Conservation (phyloP, 208 protist species). For the Trypanosoma vivax region DNA sequence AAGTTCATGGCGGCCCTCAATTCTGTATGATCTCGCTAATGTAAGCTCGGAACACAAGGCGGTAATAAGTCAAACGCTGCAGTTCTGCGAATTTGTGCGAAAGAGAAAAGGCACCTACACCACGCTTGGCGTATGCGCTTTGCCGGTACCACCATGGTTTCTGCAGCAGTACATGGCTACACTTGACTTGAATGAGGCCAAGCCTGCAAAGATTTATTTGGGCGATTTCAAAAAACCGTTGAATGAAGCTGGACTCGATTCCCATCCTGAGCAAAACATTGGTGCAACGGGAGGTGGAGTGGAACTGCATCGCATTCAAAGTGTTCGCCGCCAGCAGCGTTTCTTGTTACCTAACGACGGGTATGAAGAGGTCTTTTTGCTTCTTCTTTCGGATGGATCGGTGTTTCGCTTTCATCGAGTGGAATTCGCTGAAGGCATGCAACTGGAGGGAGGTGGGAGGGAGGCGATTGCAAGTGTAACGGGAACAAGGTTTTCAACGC, state of each 20-base stretch:
- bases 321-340: constrained; percentile 21
- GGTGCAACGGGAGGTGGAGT: not conserved
- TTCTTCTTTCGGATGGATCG: constrained; percentile 58
- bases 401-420: constrained; percentile 38
- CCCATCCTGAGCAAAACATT: not conserved
- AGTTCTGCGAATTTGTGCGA: constrained; percentile 34
- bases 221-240: not conserved
- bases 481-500: not conserved
- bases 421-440: not conserved
- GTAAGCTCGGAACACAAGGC: constrained; percentile 22
- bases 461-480: too few relatives aligned
- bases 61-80: constrained; percentile 32
- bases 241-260: not conserved
- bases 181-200: constrained; percentile 2
- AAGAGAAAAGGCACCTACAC: constrained; percentile 6
- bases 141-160: constrained; percentile 20
- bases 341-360: constrained; percentile 18
- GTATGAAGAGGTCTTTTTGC: constrained; percentile 44
- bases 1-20: not conserved
- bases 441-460: not conserved
- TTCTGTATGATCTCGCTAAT: constrained; percentile 21
- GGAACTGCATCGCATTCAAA: constrained; percentile 18
- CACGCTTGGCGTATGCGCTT: constrained; percentile 14
- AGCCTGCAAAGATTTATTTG: not conserved
- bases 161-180: constrained; percentile 15